Evolutionary conservation across 2,329 filamentous ascomycete species (phyloP).

Genomic region (Trichoderma arundinaceum): DNA sequence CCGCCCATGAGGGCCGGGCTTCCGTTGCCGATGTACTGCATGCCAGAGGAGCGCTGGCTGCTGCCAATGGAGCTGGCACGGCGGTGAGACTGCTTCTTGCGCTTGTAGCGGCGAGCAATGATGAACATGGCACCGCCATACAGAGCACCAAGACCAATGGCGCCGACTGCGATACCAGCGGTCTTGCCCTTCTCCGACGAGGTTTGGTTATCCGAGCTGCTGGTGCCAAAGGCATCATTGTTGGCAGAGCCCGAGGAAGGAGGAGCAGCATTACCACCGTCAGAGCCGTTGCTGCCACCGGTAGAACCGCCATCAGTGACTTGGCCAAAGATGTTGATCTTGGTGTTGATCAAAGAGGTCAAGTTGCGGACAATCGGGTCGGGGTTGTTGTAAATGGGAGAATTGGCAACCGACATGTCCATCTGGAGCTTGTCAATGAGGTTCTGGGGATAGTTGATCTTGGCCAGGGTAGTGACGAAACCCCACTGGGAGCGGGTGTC

Average conservation of each 20-base stretch:
- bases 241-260: conserved; percentile 27
- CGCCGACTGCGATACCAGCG: conserved; percentile 75
- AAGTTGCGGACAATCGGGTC: conserved; percentile 71
- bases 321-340: conserved; percentile 58
- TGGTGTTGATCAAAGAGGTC: conserved; percentile 81
- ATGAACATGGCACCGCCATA: conserved; percentile 96
- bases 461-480: conserved; percentile 79
- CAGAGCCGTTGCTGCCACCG: conserved; percentile 33
- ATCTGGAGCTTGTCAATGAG: conserved; percentile 70
- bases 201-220: conserved; percentile 56
- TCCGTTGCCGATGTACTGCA: conserved; percentile 56
- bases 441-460: conserved; percentile 72
- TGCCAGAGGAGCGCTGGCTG: conserved; percentile 54
- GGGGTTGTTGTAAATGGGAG: conserved; percentile 75
- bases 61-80: conserved; percentile 75
- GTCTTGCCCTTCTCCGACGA: conserved; percentile 67
- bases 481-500: conserved; percentile 72
- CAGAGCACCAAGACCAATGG: conserved; percentile 78
- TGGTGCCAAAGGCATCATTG: conserved; percentile 51
- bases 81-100: conserved; percentile 77
- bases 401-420: conserved; percentile 73
- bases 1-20: conserved; percentile 74
- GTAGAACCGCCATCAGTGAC: conserved; percentile 49
- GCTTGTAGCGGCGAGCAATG: conserved; percentile 87
- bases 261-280: background rate